A percentile compares a stretch with the other conserved stretches of the same genome.
Evolutionary conservation across 2,329 filamentous ascomycete genomes (phyloP).

Genomic region (Colletotrichum sp.): DNA sequence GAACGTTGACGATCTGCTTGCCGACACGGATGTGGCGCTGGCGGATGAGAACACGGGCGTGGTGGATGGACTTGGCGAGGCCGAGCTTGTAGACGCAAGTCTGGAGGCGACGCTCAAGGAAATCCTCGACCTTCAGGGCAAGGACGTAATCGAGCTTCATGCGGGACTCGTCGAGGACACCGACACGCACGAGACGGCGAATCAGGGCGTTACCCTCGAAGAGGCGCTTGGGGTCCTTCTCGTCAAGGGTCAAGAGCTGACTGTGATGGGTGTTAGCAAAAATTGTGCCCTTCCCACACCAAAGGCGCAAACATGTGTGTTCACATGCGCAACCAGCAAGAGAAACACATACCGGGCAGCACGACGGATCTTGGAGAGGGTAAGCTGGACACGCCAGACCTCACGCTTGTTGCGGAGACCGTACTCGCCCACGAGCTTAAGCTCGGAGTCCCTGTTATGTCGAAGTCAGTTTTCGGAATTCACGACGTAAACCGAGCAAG

Average conservation of each 20-base stretch:
- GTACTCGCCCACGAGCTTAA: slow-evolving; percentile 99
- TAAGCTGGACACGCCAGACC: slow-evolving; percentile 99
- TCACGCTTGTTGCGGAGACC: slow-evolving; percentile 99
- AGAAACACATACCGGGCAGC: slow-evolving; percentile 82
- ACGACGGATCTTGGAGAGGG: slow-evolving; percentile 99
- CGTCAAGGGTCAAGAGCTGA: slow-evolving; percentile 99
- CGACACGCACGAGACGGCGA: slow-evolving; percentile 98
- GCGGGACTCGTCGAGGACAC: slow-evolving; percentile 99
- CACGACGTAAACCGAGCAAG: slow-evolving; percentile 97
- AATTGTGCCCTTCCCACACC: background rate
- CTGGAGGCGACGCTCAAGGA: slow-evolving; percentile 99
- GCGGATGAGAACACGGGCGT: slow-evolving; percentile 99
- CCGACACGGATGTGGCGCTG: slow-evolving; percentile 99
- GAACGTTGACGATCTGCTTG: slow-evolving; percentile 99
- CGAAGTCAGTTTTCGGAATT: slow-evolving; percentile 69
- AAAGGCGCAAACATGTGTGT: background rate
- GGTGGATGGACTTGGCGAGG: slow-evolving; percentile 99
- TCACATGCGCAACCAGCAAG: background rate
- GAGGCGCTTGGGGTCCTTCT: slow-evolving; percentile 99
- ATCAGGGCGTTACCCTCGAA: slow-evolving; percentile 99
- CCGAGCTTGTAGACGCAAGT: slow-evolving; percentile 99
- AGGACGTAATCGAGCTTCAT: slow-evolving; percentile 99
- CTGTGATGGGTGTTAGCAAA: slow-evolving; percentile 52
- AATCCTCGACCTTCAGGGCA: slow-evolving; percentile 98
- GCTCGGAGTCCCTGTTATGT: slow-evolving; percentile 87